Base-by-base conservation (phyloP, 116 monocot species). In the Thalassia testudinum region DNA sequence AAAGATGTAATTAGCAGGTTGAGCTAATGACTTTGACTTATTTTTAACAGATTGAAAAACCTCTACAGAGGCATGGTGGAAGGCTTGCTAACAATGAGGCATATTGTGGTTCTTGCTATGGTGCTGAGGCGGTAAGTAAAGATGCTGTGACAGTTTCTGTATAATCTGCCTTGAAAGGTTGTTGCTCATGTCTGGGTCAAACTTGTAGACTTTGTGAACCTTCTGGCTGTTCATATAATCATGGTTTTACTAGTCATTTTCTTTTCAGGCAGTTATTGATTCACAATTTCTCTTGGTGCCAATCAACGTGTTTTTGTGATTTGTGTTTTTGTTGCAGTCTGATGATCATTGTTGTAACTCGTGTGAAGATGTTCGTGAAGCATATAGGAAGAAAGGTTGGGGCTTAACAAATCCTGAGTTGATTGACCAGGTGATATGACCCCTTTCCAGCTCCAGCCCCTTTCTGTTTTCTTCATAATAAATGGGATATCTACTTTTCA, bases 101-200 rank as follows among this genome's bases (percentile, higher is more conserved):
- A 44, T 86, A 86, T 51, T 86, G 86, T 62, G 86, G 86, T 64
- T 86, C 86, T 61, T 86, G 86, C 56, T 86, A 60, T 72, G 81
- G 86, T 61, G 74, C 86, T 59, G 86, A 86, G 59, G 55, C 43
- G 63, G 86, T 86, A 72, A 12, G 19, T 16, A 0, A 52, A 34
- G n/a, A 27, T 49, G 1, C 0, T 21, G 26, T 1, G 18, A 10
- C 30, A 34, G 30, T 5, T 34, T 10, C 30, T 10, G 6, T 10
- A 5, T 5, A 34, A 34, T 34, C 30, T 10, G 10, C 30, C 45
- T 5, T 45, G 15, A n/a, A 45, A 45, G 4, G 4, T 45, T 13
- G 4, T 45, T 45, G 4, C 2, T 45, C 18, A n/a, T 45, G 15
- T 45, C 15, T 7, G 4, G 15, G 45, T 45, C 4, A 16, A 16